Base-by-base conservation (phyloP, 441 rosid genomes). In the Adansonia grandidieri region DNA sequence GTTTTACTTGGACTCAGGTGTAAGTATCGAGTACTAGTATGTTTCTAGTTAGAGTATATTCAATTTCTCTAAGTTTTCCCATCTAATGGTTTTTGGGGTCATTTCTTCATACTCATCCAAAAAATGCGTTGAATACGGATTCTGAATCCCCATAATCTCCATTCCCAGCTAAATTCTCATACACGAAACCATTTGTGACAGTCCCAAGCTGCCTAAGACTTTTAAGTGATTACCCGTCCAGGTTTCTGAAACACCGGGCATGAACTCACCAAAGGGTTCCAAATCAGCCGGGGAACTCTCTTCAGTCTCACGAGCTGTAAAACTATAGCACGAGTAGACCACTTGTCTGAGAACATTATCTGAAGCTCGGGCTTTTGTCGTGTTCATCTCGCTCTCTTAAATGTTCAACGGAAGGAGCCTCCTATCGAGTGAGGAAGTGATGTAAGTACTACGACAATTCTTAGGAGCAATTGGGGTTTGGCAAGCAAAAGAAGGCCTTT, bases 101-200 rank as follows among this genome's bases (percentile, higher is more conserved):
- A 28, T 28, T 28, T 28, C 32, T 28, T 28, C 32, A 28, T 28
- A 28, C 2, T 28, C 32, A 28, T 28, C 32, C 32, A 28, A 28
- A 28, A 28, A 28, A 28, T 28, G 2, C 32, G 32, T 28, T 2
- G 32, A 28, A 28, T 28, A 28, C 32, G 32, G 32, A 28, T 28
- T 1, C 2, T 28, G 2, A 28, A 28, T 28, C 32, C 32, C 32
- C 1, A 28, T 24, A 24, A 51, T 84, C 87, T 48, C 96, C 93
- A 64, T 75, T 77, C 40, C 88, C 90, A 9, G 91, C 85, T 14
- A 62, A 13, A 84, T 87, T 88, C 77, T 82, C 84, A 9, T 81
- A 76, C 13, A 90, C 77, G 22, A 92, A 91, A 15, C 89, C 88
- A 54, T 86, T 73, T 0, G 98, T 91, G 1, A 84, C 79, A 62